These are phyloP conservation scores for Guyanaporus albipodus DNA, from an alignment of 768 basidiomycete species.

Conservation along the genomic window DNA sequence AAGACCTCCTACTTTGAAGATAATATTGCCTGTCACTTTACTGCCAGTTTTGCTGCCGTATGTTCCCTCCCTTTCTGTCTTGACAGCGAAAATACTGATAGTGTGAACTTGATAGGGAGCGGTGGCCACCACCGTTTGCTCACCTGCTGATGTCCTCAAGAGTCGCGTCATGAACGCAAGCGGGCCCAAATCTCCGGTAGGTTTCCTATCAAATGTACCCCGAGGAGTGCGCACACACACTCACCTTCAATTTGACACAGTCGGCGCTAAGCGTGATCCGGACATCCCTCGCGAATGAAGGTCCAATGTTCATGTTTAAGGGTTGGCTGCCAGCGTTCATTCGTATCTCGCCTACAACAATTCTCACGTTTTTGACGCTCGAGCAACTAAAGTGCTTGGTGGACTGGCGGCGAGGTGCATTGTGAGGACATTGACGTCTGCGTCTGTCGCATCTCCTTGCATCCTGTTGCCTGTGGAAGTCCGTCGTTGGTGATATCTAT, in stretches of 20 bases:
- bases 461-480: no score
- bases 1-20: constrained; percentile 71
- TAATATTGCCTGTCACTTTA: constrained; percentile 79
- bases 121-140: constrained; percentile 85
- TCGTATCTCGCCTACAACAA: constrained; percentile 81
- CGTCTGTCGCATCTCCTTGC: no score
- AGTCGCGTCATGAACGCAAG: constrained; percentile 89
- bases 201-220: no score
- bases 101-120: constrained; percentile 52
- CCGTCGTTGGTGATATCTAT: no score
- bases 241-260: constrained; percentile 28
- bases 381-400: constrained; percentile 76
- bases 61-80: constrained; percentile 18
- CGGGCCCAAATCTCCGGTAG: constrained; percentile 78
- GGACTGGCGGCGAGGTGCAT: constrained; percentile 49
- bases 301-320: constrained; percentile 89
- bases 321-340: constrained; percentile 89
- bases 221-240: no score
- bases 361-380: constrained; percentile 81
- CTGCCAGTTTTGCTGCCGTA: constrained; percentile 84
- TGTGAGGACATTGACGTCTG: no score
- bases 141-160: constrained; percentile 85
- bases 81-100: not conserved
- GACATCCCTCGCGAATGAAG: constrained; percentile 65
- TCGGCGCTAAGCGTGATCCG: constrained; percentile 71